These are phyloP conservation scores for Suaeda aralocaspica DNA, from an alignment of 148 eudicot species.

Conservation along the genomic window DNA sequence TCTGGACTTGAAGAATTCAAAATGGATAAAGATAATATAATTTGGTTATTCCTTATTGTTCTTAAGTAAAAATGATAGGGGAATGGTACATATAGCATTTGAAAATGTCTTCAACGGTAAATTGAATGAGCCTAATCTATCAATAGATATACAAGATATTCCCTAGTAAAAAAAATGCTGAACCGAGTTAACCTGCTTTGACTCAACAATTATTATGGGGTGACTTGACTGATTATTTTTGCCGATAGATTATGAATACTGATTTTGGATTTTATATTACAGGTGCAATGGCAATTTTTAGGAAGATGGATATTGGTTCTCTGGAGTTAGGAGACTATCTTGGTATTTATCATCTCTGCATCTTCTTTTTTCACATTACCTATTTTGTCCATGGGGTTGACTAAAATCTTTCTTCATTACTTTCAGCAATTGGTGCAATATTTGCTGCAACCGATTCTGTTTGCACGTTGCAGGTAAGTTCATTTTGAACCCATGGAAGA, in stretches of 20 bases:
- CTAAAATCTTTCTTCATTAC: slow-evolving; percentile 20
- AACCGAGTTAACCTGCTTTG: slow-evolving; percentile 2
- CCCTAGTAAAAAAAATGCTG: background rate
- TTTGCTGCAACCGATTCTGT: slow-evolving; percentile 88
- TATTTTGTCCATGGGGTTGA: slow-evolving; percentile 1
- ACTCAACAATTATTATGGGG: background rate
- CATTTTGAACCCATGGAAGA: slow-evolving; percentile 8
- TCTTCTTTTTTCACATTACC: background rate
- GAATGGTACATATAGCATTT: background rate
- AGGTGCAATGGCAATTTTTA: slow-evolving; percentile 51
- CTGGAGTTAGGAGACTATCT: slow-evolving; percentile 60
- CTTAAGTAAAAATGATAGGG: background rate
- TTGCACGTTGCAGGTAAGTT: slow-evolving; percentile 72
- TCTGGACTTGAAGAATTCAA: background rate
- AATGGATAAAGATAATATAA: background rate
- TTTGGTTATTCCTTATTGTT: background rate
- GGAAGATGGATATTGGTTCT: slow-evolving; percentile 44
- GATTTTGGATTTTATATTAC: slow-evolving; percentile 21
- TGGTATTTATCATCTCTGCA: slow-evolving; percentile 35
- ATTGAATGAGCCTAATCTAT: background rate
- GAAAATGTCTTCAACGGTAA: background rate
- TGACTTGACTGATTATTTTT: background rate
- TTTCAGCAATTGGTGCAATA: slow-evolving; percentile 77
- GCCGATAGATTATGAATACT: background rate
- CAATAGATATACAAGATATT: background rate